Evolutionary conservation across 148 eudicot genomes (phyloP).

Genomic region (Suaeda aralocaspica): DNA sequence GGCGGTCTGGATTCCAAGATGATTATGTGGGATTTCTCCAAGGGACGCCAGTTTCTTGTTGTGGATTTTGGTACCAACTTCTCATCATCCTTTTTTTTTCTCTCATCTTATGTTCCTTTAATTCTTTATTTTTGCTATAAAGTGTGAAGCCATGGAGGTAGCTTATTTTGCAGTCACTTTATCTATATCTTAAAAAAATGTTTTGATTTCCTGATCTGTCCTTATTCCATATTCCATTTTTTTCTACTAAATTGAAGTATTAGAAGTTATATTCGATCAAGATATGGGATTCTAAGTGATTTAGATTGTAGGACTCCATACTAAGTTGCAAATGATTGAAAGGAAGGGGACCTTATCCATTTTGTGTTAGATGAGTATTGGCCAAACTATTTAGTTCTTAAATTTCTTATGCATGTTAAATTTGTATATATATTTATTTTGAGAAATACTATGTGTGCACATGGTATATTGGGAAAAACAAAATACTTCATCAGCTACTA

Average conservation of each 20-base stretch:
- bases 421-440: too few species aligned
- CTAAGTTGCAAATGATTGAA: background rate
- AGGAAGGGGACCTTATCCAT: background rate
- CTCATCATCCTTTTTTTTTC: background rate
- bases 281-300: background rate
- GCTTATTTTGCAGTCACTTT: background rate
- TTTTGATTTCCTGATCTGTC: too few species aligned
- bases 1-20: constrained; percentile 98
- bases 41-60: constrained; percentile 63
- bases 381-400: too few species aligned
- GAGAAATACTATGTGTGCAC: too few species aligned
- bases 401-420: too few species aligned
- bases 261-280: background rate
- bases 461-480: too few species aligned
- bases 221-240: background rate
- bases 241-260: background rate
- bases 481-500: too few species aligned
- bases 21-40: constrained; percentile 97
- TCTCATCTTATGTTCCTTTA: background rate
- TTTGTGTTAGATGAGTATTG: too few species aligned
- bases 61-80: constrained; percentile 71
- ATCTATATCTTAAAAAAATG: too few species aligned
- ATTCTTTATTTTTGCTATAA: background rate
- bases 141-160: background rate
- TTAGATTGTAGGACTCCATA: background rate